A percentile compares a stretch with the other conserved stretches of the same genome.
phyloP scores from a whole-genome alignment of 257 asterid genomes.

The Solanum bulbocastanum region DNA sequence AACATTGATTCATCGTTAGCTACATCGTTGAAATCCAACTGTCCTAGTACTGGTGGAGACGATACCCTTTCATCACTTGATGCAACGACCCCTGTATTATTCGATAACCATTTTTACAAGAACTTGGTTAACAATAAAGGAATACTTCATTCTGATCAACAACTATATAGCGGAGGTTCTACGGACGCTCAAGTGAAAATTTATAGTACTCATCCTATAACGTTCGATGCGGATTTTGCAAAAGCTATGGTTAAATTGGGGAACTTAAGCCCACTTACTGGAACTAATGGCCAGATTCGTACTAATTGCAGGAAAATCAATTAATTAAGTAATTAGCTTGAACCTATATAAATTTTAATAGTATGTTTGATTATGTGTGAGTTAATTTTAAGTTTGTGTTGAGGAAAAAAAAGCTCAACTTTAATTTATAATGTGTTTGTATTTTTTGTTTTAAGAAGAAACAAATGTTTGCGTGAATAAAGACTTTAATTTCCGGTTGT shows the following conservation, averaged over 20 bases:
- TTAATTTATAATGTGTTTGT: not conserved
- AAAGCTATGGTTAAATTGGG: constrained; percentile 53
- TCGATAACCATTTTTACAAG: constrained; percentile 42
- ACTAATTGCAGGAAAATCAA: constrained; percentile 46
- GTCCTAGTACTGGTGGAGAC: constrained; percentile 41
- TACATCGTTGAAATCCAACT: constrained; percentile 31
- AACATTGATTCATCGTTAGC: constrained; percentile 44
- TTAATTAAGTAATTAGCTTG: not conserved
- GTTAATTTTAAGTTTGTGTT: not conserved
- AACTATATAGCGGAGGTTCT: constrained; percentile 43
- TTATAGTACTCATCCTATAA: constrained; percentile 14
- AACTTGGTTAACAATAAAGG: constrained; percentile 31
- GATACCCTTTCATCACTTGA: constrained; percentile 40
- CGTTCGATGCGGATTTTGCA: constrained; percentile 40
- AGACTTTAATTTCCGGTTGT: not conserved
- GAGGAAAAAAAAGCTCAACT: not conserved
- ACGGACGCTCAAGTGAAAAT: constrained; percentile 30
- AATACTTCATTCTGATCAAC: constrained; percentile 56
- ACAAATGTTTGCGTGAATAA: not conserved
- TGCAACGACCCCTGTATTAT: constrained; percentile 21
- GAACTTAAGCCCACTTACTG: constrained; percentile 37
- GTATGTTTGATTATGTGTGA: not conserved
- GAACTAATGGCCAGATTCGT: constrained; percentile 41
- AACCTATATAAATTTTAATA: no score
- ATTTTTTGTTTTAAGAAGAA: not conserved